Evolutionary conservation across 2,329 filamentous ascomycete species (phyloP), one percentile per base, ranked within the genome.

Genomic region (Paecilomyces sp.): DNA sequence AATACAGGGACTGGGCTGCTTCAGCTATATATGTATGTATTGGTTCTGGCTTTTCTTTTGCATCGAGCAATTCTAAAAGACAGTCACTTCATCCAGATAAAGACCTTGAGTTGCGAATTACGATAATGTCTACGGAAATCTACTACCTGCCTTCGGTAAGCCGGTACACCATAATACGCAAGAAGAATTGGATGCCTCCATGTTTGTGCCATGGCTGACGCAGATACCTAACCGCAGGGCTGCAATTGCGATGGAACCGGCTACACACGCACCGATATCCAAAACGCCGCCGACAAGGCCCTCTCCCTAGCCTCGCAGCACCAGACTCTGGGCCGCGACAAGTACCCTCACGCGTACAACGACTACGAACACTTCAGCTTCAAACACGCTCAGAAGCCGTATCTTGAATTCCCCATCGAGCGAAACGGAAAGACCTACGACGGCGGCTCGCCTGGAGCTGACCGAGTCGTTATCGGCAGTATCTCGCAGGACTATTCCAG

Each of bases 331-430:
- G 68, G 69, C 15, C 55, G 57, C 28, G 69, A 70, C 61, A 67
- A 64, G 53, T 73, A 72, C 55, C 71, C 71, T 2, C 70, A 73
- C 59, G 65, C 60, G 12, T 73, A 73, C 59, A 70, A 73, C 55
- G 70, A 73, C 58, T 72, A 72, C 59, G 71, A 74, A 56, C 61
- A 68, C 11, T 70, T 72, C 63, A 60, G 63, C 25, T 73, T 73
- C 63, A 28, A 58, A 15, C 68, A 70, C 56, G 68, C 68, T 9
- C 55, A 67, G 25, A 65, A 63, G 34, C 70, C 72, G 0, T 72
- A 72, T 52, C 65, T 72, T 31, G 70, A 72, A 41, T 74, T 73
- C 30, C 69, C 71, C 4, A 67, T 74, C 54, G 50, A 70, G 24
- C 33, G 58, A 12, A 58, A 52, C 22, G 67, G 66, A 18, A 57